Evolutionary conservation across 768 basidiomycete genomes (phyloP), one percentile per base, ranked within the genome.

Genomic region (Galerina sulciceps): DNA sequence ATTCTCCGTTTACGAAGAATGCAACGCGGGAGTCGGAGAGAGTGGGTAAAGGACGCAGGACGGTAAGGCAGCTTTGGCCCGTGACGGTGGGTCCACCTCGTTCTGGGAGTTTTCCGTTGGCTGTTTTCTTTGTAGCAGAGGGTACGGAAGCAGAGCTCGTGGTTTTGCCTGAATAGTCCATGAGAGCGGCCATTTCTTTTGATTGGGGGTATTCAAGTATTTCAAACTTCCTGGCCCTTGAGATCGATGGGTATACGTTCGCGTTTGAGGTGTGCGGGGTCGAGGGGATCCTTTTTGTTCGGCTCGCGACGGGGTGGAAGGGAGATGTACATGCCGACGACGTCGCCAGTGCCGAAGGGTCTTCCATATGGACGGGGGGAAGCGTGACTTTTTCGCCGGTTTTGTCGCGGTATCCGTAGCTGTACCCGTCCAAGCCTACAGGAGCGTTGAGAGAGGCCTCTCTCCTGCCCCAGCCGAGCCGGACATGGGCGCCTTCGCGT

Each of bases 151-250:
- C 75, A 4, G 85, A 80, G 55, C 76, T 80, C 6, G 80, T 80
- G 2, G 81, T 73, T 71, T 89, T 90, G 14, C 78, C 82, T 44
- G 85, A 82, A 69, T 84, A 87, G 62, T 95, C 93, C 82, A 96
- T 86, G 60, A 99, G 85, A 37, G 88, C 79, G 11, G 83, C 79
- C 97, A 99, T 99, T 76, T 99, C 97, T 71, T 96, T 97, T 26
- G 83, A 86, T 58, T 88, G 86, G 10, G 87, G 75, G 71, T 97
- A 98, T 71, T 99, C 96, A 60, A 93, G 79, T 59, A 88, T 88
- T 76, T 99, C 97, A 72, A 98, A 96, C 95, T 62, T 94, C 91
- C 73, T 96, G 95, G n/a, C 93, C 93, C 74, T 96, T 97, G 75
- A 94, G 92, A 59, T 92, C 91, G 69, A 99, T 96, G 3, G 96